phyloP scores from a whole-genome alignment of 495 filamentous ascomycete species.

The Penicillium cataractarum region DNA sequence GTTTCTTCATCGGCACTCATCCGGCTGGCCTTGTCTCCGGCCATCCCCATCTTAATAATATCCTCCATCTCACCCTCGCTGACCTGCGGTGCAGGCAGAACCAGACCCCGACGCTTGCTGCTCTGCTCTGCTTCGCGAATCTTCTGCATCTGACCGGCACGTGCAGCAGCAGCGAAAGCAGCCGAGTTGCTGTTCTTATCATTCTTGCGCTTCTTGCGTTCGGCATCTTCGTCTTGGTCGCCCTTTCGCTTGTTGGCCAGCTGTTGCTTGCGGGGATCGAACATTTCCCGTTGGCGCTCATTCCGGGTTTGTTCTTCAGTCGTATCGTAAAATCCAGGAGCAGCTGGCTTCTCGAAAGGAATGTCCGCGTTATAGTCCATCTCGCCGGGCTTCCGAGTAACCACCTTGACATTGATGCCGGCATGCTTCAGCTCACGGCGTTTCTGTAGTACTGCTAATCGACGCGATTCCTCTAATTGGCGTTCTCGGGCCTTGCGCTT shows the following conservation, averaged over 20 bases:
- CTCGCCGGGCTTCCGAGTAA: slow-evolving; percentile 88
- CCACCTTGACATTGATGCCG: slow-evolving; percentile 96
- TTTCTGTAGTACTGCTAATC: slow-evolving; percentile 90
- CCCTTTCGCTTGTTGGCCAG: slow-evolving; percentile 94
- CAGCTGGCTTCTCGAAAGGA: slow-evolving; percentile 91
- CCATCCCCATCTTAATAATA: slow-evolving; percentile 98
- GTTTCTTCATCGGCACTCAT: slow-evolving; percentile 79
- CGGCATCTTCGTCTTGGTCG: slow-evolving; percentile 80
- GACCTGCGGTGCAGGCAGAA: slow-evolving; percentile 86
- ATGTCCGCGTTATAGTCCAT: slow-evolving; percentile 99
- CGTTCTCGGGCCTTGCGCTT: slow-evolving; percentile 96
- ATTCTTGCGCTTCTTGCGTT: slow-evolving; percentile 81
- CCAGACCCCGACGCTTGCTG: slow-evolving; percentile 81
- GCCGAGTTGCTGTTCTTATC: slow-evolving; percentile 80
- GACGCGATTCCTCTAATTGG: slow-evolving; percentile 90
- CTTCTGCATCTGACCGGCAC: slow-evolving; percentile 94
- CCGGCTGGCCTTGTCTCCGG: slow-evolving; percentile 83
- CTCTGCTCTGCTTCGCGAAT: slow-evolving; percentile 96
- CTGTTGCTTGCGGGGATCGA: slow-evolving; percentile 93
- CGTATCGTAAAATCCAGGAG: slow-evolving; percentile 93
- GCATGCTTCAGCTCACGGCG: slow-evolving; percentile 95
- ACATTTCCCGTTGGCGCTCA: slow-evolving; percentile 83
- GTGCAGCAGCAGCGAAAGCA: slow-evolving; percentile 82
- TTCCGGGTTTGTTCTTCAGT: slow-evolving; percentile 77
- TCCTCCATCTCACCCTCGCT: slow-evolving; percentile 91